Evolutionary conservation across 768 basidiomycete genomes (phyloP).

Genomic region (Lactarius hengduanensis): DNA sequence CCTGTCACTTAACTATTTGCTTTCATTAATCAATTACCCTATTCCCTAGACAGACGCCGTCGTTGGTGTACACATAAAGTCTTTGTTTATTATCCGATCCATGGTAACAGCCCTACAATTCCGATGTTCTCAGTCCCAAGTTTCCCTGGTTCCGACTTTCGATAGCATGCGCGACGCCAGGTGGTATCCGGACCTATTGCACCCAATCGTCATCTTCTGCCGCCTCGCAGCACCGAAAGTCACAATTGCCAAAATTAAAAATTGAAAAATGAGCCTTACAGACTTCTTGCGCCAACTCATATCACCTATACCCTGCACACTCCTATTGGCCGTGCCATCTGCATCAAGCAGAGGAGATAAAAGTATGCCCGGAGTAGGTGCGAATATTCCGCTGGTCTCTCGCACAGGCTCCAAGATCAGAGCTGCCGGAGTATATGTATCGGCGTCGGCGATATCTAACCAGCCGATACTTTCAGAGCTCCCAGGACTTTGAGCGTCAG

Average conservation of each 20-base stretch:
- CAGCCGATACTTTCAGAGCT: not conserved
- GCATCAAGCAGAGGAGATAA: slow-evolving; percentile 36
- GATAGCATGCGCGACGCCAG: not conserved
- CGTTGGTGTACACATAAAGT: not conserved
- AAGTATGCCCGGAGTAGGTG: slow-evolving; percentile 31
- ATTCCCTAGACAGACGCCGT: not conserved
- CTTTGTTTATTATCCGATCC: not conserved
- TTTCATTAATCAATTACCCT: not conserved
- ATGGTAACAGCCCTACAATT: not conserved
- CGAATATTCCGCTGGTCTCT: slow-evolving; percentile 21
- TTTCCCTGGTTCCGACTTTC: not conserved
- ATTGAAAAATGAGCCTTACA: slow-evolving; percentile 10
- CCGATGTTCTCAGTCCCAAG: not conserved
- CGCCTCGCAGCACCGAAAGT: not conserved
- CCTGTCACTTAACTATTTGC: slow-evolving; percentile 2
- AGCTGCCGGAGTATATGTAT: not conserved
- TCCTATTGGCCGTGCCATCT: not conserved
- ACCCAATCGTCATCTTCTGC: not conserved
- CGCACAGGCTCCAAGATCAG: not conserved
- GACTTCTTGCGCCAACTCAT: not conserved
- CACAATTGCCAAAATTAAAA: slow-evolving; percentile 3
- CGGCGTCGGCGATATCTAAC: not conserved
- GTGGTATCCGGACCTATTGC: not conserved
- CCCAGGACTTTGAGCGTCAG: not conserved
- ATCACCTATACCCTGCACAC: not conserved